phyloP scores from a whole-genome alignment of 179 eudicot genomes.

The Spinacia oleracea region DNA sequence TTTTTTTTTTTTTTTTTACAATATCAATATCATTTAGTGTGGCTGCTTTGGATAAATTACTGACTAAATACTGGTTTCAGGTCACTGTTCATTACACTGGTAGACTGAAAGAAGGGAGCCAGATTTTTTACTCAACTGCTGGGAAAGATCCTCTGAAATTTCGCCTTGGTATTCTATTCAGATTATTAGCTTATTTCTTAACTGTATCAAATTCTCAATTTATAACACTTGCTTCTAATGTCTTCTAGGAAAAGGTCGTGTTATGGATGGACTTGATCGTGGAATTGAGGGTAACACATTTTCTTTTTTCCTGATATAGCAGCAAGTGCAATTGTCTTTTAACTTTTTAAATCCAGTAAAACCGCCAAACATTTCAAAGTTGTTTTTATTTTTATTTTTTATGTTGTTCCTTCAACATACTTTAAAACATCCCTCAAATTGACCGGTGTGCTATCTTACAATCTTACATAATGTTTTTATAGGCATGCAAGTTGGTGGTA shows the following conservation, averaged over 20 bases:
- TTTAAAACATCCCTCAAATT: neutral
- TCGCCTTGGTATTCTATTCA: constrained; percentile 55
- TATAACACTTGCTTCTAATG: neutral
- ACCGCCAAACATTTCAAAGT: neutral
- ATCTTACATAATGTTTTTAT: neutral
- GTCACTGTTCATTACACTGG: constrained; percentile 60
- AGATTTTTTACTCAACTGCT: constrained; percentile 47
- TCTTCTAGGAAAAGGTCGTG: constrained; percentile 55
- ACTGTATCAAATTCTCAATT: neutral
- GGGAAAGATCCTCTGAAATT: constrained; percentile 56
- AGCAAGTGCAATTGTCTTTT: neutral
- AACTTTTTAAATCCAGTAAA: no score
- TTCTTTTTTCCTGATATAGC: no score
- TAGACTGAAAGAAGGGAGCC: constrained; percentile 55
- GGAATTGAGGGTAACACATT: constrained; percentile 89
- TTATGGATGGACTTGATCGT: constrained; percentile 71
- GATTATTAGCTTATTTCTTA: neutral
- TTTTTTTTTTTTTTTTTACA: neutral
- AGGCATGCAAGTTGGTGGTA: constrained; percentile 89
- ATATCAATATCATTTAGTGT: neutral
- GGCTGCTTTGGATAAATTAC: neutral
- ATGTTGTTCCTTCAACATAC: neutral
- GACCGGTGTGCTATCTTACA: no score
- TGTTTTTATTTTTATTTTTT: neutral
- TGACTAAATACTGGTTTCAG: constrained; percentile 38